These are phyloP conservation scores for Cercospora janseana DNA, from an alignment of 2,329 filamentous ascomycete genomes.

Conservation along the genomic window DNA sequence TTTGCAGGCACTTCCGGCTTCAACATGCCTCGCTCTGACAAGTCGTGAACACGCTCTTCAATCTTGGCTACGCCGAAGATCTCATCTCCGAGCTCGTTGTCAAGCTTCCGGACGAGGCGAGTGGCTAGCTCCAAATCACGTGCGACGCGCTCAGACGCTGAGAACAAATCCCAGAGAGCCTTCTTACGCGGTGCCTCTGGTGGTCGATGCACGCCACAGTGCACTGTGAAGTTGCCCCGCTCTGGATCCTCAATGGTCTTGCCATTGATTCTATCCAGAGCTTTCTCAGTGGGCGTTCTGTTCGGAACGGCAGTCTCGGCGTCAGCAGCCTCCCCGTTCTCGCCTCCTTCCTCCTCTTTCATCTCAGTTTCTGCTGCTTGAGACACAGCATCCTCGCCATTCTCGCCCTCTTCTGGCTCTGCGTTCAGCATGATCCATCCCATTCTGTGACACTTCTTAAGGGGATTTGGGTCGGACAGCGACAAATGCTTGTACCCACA, in stretches of 20 bases:
- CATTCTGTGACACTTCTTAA: slow-evolving; percentile 95
- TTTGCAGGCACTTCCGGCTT: slow-evolving; percentile 61
- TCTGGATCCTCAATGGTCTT: slow-evolving; percentile 95
- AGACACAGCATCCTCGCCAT: slow-evolving; percentile 63
- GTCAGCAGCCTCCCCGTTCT: slow-evolving; percentile 12
- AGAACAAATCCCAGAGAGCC: slow-evolving; percentile 94
- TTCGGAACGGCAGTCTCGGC: slow-evolving; percentile 15
- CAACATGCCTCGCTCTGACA: slow-evolving; percentile 72
- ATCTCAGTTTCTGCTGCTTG: slow-evolving; percentile 12
- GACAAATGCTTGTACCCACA: slow-evolving; percentile 96
- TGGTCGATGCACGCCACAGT: slow-evolving; percentile 92
- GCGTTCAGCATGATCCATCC: slow-evolving; percentile 97
- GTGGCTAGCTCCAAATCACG: slow-evolving; percentile 82
- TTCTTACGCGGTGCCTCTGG: slow-evolving; percentile 86
- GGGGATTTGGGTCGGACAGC: slow-evolving; percentile 91
- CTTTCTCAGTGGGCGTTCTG: slow-evolving; percentile 60
- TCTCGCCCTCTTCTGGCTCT: slow-evolving; percentile 65
- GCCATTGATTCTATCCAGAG: slow-evolving; percentile 90
- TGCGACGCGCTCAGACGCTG: slow-evolving; percentile 86
- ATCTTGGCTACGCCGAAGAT: slow-evolving; percentile 77
- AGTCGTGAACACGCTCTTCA: slow-evolving; percentile 79
- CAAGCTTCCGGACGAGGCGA: slow-evolving; percentile 78
- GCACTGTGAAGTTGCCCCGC: slow-evolving; percentile 93
- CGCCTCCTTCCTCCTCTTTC: slow-evolving; percentile 25
- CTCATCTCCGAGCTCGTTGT: slow-evolving; percentile 74